Percentiles rank a stretch among this genome's conserved stretches.
These are phyloP conservation scores for Rhodofomes roseus DNA, from an alignment of 1,284 basidiomycete genomes.

Conservation along the genomic window DNA sequence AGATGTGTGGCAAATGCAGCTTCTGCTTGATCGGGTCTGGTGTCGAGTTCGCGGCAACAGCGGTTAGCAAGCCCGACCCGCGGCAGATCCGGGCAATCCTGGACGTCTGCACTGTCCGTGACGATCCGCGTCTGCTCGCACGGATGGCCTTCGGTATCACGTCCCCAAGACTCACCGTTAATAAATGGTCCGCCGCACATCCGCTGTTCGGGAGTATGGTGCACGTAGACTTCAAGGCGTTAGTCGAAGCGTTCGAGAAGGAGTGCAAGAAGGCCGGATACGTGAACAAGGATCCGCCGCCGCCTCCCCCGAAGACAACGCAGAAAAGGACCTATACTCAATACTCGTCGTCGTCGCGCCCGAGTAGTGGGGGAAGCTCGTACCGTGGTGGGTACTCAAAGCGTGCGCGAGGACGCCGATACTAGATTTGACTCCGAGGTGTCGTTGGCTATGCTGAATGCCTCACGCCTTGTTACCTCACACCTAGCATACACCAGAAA, in stretches of 20 bases:
- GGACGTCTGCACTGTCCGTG: slow-evolving; percentile 40
- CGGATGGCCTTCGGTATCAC: slow-evolving; percentile 48
- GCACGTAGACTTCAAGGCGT: slow-evolving; percentile 32
- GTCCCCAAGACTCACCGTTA: slow-evolving; percentile 40
- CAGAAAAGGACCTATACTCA: slow-evolving; percentile 27
- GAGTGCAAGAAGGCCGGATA: slow-evolving; percentile 38
- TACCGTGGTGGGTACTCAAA: slow-evolving; percentile 10
- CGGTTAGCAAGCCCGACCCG: slow-evolving; percentile 28
- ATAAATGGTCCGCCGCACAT: slow-evolving; percentile 37
- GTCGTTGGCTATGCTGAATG: neutral
- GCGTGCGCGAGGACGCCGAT: slow-evolving; percentile 9
- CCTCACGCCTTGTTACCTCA: no score
- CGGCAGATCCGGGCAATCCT: slow-evolving; percentile 36
- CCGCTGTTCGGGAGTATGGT: slow-evolving; percentile 42
- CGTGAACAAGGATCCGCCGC: slow-evolving; percentile 13
- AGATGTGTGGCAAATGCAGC: slow-evolving; percentile 42
- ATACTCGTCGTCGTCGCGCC: neutral
- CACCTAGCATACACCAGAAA: no score
- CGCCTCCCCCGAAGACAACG: slow-evolving; percentile 7
- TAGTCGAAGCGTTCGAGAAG: slow-evolving; percentile 35
- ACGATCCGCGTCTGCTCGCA: slow-evolving; percentile 46
- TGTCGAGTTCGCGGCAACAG: slow-evolving; percentile 31
- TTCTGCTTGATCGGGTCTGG: slow-evolving; percentile 39
- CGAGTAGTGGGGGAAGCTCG: neutral
- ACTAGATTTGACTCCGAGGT: neutral